Conservation (phyloP, 1,284 basidiomycete genomes). For the Xerocomus alliaceus region DNA sequence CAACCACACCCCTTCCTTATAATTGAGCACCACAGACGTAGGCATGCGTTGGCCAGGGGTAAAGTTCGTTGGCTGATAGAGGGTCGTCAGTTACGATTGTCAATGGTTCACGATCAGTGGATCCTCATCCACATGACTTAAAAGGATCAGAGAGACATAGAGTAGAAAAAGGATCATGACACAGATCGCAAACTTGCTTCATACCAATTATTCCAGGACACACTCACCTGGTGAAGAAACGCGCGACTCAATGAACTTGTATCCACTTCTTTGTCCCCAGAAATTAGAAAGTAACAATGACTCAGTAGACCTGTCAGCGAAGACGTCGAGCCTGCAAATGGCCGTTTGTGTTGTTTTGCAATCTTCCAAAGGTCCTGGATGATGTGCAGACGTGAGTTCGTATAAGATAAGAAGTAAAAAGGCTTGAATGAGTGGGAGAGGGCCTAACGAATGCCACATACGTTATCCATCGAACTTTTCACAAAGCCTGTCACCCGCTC, state of each 20-base stretch:
- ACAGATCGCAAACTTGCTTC: neutral
- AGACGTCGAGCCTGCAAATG: constrained; percentile 91
- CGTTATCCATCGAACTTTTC: constrained; percentile 81
- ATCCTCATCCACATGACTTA: too few relatives aligned
- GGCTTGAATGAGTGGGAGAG: neutral
- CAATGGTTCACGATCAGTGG: neutral
- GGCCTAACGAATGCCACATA: constrained; percentile 39
- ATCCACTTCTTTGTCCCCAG: constrained; percentile 68
- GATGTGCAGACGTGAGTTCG: neutral
- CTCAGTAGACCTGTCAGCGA: constrained; percentile 84
- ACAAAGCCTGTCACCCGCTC: constrained; percentile 70
- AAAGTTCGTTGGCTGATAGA: constrained; percentile 64
- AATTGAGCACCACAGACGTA: constrained; percentile 70
- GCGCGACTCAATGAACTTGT: constrained; percentile 60
- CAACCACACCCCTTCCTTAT: constrained; percentile 75
- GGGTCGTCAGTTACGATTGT: constrained; percentile 6
- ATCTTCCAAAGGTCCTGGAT: constrained; percentile 70
- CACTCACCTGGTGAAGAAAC: constrained; percentile 68
- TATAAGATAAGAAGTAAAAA: neutral
- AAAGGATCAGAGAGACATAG: too few relatives aligned
- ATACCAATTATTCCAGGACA: neutral
- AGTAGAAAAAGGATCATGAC: too few relatives aligned
- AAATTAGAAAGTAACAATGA: constrained; percentile 89
- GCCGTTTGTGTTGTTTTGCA: constrained; percentile 63
- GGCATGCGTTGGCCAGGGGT: constrained; percentile 86